Base-by-base conservation (phyloP, 179 eudicot genomes). In the Nepenthes alata region DNA sequence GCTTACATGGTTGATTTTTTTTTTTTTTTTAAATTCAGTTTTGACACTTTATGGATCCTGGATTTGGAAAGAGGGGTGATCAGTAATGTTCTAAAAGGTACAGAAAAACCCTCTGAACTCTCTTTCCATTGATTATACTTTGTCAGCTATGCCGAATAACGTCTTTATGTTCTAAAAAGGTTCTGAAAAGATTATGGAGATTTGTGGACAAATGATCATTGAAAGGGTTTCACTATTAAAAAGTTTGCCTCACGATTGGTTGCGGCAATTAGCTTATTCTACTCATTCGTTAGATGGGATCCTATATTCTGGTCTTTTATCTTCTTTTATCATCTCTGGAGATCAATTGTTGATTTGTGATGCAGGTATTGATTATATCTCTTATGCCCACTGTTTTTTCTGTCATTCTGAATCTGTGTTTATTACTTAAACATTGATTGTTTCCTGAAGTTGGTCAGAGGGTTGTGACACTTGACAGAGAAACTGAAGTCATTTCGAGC, bases 1-100 rank as follows among this genome's bases (percentile, higher is more conserved):
- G 5, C 8, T 41, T 41, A 4, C 45, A 41, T 41, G 45, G 55
- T n/a, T 13, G 35, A 52, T n/a, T 4, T 25, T 36, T 35, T 14
- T 72, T 14, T 71, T 56, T 77, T 25, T 25, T 25, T 25, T 25
- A 25, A 25, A 25, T 25, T 74, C 88, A 91, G 98, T 63, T 78
- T 84, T 56, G 78, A 76, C 57, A 89, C 87, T 37, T 72, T 94
- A 56, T 94, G 99, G 99, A 67, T 78, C 61, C 72, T 94, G 79
- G 83, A 90, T 77, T 37, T 80, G 73, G 73, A 79, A 47, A 74
- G 78, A 10, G 85, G 88, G 14, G 58, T 41, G 60, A 80, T 94
- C 59, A 72, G 57, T 67, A 81, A 87, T 68, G 76, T 74, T 49
- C 66, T 83, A 54, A 77, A 65, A 85, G 99, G 98, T 93, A 62